A percentile compares a stretch with the other conserved stretches of the same genome.
These are phyloP conservation scores for Exophiala aquamarina DNA, from an alignment of 2,329 filamentous ascomycete genomes.

Conservation along the genomic window DNA sequence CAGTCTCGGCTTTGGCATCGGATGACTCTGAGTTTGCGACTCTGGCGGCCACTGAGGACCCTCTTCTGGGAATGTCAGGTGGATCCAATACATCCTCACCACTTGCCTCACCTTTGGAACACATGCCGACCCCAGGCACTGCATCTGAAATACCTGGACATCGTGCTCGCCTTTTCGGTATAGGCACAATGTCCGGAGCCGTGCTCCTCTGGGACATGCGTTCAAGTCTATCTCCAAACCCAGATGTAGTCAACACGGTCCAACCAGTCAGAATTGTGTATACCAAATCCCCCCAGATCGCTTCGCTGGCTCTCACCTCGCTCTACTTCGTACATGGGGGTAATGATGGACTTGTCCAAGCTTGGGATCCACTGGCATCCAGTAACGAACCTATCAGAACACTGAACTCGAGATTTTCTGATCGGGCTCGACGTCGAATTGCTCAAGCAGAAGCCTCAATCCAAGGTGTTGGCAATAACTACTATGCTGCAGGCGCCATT, in stretches of 20 bases:
- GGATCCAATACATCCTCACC: constrained; percentile 54
- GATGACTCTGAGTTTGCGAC: constrained; percentile 74
- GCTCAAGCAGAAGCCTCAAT: constrained; percentile 67
- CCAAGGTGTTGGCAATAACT: constrained; percentile 69
- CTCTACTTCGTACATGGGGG: constrained; percentile 90
- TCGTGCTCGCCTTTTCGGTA: constrained; percentile 74
- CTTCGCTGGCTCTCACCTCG: constrained; percentile 77
- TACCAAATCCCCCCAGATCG: constrained; percentile 86
- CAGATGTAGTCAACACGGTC: constrained; percentile 59
- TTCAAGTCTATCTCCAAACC: constrained; percentile 57
- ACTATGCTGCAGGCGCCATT: constrained; percentile 80
- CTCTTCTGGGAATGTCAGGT: constrained; percentile 61
- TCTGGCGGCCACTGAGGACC: constrained; percentile 75
- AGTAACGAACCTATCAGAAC: constrained; percentile 76
- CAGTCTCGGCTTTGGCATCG: constrained; percentile 69
- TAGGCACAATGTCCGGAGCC: constrained; percentile 76
- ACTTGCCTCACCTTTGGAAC: constrained; percentile 54
- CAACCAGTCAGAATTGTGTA: constrained; percentile 77
- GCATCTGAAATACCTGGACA: constrained; percentile 74
- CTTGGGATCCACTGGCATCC: constrained; percentile 93
- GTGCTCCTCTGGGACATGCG: constrained; percentile 85
- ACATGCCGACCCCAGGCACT: constrained; percentile 38
- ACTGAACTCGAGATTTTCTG: constrained; percentile 79
- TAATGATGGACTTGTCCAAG: constrained; percentile 90
- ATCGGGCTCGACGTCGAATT: constrained; percentile 74